These are phyloP conservation scores for Tetrahymena elliotti DNA, from an alignment of 73 alveolate species.

Conservation along the genomic window DNA sequence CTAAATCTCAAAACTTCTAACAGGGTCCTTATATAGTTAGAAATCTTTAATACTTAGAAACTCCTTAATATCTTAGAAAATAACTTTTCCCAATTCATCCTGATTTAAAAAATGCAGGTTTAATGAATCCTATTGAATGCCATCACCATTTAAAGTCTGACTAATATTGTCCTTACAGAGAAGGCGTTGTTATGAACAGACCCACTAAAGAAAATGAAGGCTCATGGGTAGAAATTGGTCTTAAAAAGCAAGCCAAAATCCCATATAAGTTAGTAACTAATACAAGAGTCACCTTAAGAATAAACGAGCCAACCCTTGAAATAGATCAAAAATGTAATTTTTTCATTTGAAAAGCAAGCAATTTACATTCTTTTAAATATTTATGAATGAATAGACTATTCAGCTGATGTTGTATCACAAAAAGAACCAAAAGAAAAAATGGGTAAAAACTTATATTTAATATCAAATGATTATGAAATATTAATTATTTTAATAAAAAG, in stretches of 20 bases:
- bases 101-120: slow-evolving; percentile 77
- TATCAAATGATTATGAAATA: too few relatives aligned
- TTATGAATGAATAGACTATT: background rate
- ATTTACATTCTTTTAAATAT: background rate
- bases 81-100: slow-evolving; percentile 85
- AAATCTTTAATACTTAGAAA: slow-evolving; percentile 87
- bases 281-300: slow-evolving; percentile 90
- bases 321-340: background rate
- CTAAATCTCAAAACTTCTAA: slow-evolving; percentile 46
- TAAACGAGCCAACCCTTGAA: slow-evolving; percentile 48
- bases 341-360: background rate
- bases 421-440: background rate
- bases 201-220: slow-evolving; percentile 77
- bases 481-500: too few relatives aligned
- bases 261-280: slow-evolving; percentile 73
- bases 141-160: slow-evolving; percentile 85
- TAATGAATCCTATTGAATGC: slow-evolving; percentile 93
- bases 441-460: too few relatives aligned
- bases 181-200: slow-evolving; percentile 88
- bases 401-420: background rate
- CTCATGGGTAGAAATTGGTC: slow-evolving; percentile 94
- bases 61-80: slow-evolving; percentile 93
- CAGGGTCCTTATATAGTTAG: slow-evolving; percentile 75
- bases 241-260: slow-evolving; percentile 76
- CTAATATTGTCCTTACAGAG: slow-evolving; percentile 85